Evolutionary conservation across 805 yeast species (phyloP).

Genomic region (Zygotorulaspora florentina): DNA sequence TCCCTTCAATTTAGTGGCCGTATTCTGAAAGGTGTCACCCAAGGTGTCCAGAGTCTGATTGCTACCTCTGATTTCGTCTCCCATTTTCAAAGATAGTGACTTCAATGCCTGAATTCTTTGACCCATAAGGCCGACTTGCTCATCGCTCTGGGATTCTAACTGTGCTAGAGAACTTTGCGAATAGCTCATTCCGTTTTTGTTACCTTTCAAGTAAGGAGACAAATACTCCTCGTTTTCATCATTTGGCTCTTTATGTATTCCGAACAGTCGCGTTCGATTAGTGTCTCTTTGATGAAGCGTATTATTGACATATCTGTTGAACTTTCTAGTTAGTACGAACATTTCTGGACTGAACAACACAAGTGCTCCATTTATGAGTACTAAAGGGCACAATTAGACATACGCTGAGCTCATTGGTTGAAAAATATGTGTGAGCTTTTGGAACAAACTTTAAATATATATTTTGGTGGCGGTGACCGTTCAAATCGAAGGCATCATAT

Average conservation of each 20-base stretch:
- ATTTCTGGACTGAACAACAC: too few species aligned
- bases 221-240: conserved; percentile 3
- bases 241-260: conserved; percentile 6
- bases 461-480: too few species aligned
- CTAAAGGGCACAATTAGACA: too few species aligned
- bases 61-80: conserved; percentile 58
- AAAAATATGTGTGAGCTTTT: too few species aligned
- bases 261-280: conserved; percentile 33
- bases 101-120: conserved; percentile 53
- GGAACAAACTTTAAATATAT: too few species aligned
- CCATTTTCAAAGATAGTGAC: conserved; percentile 53
- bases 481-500: too few species aligned
- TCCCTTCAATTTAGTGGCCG: conserved; percentile 45
- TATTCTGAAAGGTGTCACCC: conserved; percentile 43
- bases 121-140: conserved; percentile 50
- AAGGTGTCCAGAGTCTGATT: conserved; percentile 43
- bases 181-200: conserved; percentile 36
- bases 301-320: conserved; percentile 17
- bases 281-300: conserved; percentile 29
- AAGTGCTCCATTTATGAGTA: too few species aligned
- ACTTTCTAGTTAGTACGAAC: conserved; percentile 2
- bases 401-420: too few species aligned
- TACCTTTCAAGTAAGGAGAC: conserved; percentile 41
- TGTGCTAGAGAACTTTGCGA: conserved; percentile 53
- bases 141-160: conserved; percentile 64